Percentiles rank a stretch among this genome's conserved stretches.
Conservation (phyloP, 371 early-diverging fungal genomes). For the Mucor indicus region DNA sequence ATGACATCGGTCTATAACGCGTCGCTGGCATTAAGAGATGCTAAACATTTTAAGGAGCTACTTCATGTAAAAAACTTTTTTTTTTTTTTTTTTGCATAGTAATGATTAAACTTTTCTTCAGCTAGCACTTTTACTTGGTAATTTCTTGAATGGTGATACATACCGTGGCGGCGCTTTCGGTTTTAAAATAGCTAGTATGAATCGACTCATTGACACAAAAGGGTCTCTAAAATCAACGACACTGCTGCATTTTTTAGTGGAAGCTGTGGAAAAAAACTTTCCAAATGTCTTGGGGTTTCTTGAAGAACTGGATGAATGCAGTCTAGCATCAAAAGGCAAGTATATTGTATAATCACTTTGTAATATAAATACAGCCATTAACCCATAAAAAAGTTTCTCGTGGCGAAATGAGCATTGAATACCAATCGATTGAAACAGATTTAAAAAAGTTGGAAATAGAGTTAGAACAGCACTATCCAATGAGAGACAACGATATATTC, state of each 20-base stretch:
- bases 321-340: slow-evolving; percentile 73
- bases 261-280: slow-evolving; percentile 68
- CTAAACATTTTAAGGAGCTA: slow-evolving; percentile 48
- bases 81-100: background rate
- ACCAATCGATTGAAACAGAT: slow-evolving; percentile 47
- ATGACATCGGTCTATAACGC: slow-evolving; percentile 52
- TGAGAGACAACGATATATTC: slow-evolving; percentile 25
- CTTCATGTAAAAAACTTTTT: slow-evolving; percentile 44
- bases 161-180: slow-evolving; percentile 91
- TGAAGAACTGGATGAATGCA: slow-evolving; percentile 68
- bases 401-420: slow-evolving; percentile 44
- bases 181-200: slow-evolving; percentile 83
- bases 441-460: slow-evolving; percentile 40
- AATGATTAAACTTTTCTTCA: slow-evolving; percentile 24
- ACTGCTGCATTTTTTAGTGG: slow-evolving; percentile 76
- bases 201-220: slow-evolving; percentile 83
- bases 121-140: slow-evolving; percentile 84
- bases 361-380: background rate
- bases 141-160: slow-evolving; percentile 87
- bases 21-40: slow-evolving; percentile 49
- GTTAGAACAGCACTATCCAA: slow-evolving; percentile 27
- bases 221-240: slow-evolving; percentile 64
- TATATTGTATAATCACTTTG: no score
- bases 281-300: slow-evolving; percentile 63
- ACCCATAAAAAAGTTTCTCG: slow-evolving; percentile 33